phyloP scores from a whole-genome alignment of 2,329 filamentous ascomycete genomes.

The Pseudogymnoascus sp. region DNA sequence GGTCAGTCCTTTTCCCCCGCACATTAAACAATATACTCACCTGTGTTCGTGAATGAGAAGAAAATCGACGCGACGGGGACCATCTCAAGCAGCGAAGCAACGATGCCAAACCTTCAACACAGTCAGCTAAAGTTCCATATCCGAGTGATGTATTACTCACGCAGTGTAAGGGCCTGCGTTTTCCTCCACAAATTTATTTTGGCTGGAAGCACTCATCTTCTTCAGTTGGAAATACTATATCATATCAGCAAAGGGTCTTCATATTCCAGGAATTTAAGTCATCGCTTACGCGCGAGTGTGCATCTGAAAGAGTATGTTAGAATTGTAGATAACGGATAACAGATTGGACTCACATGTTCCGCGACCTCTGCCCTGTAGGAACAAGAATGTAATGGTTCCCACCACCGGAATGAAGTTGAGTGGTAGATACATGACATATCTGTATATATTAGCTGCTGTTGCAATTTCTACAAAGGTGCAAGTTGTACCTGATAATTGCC shows the following conservation, averaged over 20 bases:
- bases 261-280: neutral
- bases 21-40: constrained; percentile 30
- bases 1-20: neutral
- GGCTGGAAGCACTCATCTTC: constrained; percentile 60
- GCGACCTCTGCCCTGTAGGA: constrained; percentile 57
- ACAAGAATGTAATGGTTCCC: constrained; percentile 72
- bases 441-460: neutral
- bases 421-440: constrained; percentile 75
- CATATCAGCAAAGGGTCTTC: neutral
- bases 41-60: constrained; percentile 83
- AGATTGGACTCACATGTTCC: constrained; percentile 28
- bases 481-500: constrained; percentile 51
- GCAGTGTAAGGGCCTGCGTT: constrained; percentile 72
- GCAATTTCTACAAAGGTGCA: neutral
- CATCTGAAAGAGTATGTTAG: constrained; percentile 15
- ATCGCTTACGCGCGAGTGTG: constrained; percentile 45
- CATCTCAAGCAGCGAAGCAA: constrained; percentile 75
- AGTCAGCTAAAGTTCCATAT: constrained; percentile 7
- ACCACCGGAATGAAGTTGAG: constrained; percentile 89
- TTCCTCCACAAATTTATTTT: constrained; percentile 59
- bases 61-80: constrained; percentile 74
- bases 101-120: constrained; percentile 58
- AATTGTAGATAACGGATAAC: neutral
- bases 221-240: constrained; percentile 78
- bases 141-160: constrained; percentile 41